Conservation (phyloP, 2,329 filamentous ascomycete genomes). For the Metarhizium guizhouense region DNA sequence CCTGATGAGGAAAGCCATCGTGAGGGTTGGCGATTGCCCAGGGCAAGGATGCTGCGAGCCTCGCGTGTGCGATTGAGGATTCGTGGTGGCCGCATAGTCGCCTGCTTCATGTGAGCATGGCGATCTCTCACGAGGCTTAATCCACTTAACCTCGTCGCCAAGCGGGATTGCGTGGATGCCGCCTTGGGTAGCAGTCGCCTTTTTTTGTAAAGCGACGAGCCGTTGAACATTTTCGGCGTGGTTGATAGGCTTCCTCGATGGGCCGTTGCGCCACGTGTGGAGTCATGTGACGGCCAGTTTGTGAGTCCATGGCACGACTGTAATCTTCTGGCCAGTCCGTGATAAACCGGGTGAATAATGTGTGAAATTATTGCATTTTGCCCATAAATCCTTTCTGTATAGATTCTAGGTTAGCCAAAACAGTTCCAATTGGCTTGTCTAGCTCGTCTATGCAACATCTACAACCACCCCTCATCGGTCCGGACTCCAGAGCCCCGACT, state of each 20-base stretch:
- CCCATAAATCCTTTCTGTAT: no score
- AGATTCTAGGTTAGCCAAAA: no score
- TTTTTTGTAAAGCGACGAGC: neutral
- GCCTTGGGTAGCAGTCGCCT: neutral
- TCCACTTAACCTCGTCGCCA: neutral
- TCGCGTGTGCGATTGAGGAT: slow-evolving; percentile 19
- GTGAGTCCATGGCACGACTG: neutral
- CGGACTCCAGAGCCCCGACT: neutral
- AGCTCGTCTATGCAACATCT: neutral
- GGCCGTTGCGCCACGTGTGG: slow-evolving; percentile 1
- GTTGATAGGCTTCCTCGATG: neutral
- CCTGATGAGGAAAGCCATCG: slow-evolving; percentile 23
- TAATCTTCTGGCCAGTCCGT: no score
- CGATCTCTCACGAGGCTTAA: slow-evolving; percentile 5
- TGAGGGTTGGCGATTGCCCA: slow-evolving; percentile 10
- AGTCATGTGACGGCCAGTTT: slow-evolving; percentile 4
- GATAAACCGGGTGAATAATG: no score
- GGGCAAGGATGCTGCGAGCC: slow-evolving; percentile 15
- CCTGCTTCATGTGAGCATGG: slow-evolving; percentile 20
- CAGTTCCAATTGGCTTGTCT: no score
- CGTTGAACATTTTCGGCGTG: neutral
- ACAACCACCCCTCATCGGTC: neutral
- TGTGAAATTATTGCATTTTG: no score
- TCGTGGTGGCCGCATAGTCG: slow-evolving; percentile 25
- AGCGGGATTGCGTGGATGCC: neutral